Percentiles rank a stretch among this genome's conserved stretches.
Conservation (phyloP, 495 filamentous ascomycete species). For the Penicillium dipodomyicola region DNA sequence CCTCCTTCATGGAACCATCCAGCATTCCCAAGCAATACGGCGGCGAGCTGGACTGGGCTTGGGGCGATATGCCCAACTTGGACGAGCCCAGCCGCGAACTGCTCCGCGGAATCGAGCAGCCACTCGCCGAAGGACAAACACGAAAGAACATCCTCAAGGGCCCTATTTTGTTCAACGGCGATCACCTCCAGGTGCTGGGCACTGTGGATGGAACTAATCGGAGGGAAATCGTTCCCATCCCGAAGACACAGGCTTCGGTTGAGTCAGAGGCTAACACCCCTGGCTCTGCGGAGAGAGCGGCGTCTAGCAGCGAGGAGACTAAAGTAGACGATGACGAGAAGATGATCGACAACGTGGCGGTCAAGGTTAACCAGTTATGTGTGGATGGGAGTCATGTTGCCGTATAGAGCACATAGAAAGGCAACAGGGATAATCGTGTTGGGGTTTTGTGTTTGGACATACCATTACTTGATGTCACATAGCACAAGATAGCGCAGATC, state of each 20-base stretch:
- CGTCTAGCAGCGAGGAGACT: background rate
- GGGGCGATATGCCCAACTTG: constrained; percentile 65
- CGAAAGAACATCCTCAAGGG: constrained; percentile 40
- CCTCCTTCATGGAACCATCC: constrained; percentile 72
- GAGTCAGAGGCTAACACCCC: background rate
- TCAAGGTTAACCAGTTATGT: constrained; percentile 19
- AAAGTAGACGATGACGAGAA: constrained; percentile 9
- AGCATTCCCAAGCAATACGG: constrained; percentile 85
- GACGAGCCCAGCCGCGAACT: constrained; percentile 58
- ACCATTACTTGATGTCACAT: background rate
- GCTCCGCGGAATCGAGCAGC: constrained; percentile 40
- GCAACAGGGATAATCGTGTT: constrained; percentile 1
- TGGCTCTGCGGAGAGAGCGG: constrained; percentile 2
- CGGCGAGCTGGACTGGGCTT: constrained; percentile 76
- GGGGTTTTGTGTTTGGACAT: background rate
- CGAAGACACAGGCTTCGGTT: constrained; percentile 6
- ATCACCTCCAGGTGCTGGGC: constrained; percentile 40
- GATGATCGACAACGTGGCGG: constrained; percentile 20
- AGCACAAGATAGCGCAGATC: constrained; percentile 1
- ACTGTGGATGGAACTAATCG: constrained; percentile 41
- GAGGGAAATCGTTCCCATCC: constrained; percentile 33
- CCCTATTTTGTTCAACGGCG: constrained; percentile 41
- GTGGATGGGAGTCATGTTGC: constrained; percentile 17
- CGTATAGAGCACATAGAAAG: constrained; percentile 20
- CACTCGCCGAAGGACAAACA: constrained; percentile 29